Evolutionary conservation across 495 filamentous ascomycete genomes (phyloP).

Genomic region (Evansstolkia leycettana): DNA sequence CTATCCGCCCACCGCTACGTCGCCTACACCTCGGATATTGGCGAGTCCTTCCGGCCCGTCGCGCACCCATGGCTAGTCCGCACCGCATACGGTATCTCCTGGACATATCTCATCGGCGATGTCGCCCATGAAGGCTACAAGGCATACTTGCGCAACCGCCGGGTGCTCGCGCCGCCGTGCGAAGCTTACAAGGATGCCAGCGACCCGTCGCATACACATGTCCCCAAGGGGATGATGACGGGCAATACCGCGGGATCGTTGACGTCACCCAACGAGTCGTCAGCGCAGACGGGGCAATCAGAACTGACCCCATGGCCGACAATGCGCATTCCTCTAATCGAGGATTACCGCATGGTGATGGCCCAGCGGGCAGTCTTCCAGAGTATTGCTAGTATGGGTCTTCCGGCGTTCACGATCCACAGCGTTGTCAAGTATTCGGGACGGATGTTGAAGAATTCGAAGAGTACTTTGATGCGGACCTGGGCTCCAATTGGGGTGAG

Average conservation of each 20-base stretch:
- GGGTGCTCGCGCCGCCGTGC: conserved; percentile 24
- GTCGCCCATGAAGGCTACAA: conserved; percentile 93
- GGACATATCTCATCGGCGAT: conserved; percentile 85
- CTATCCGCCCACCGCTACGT: conserved; percentile 89
- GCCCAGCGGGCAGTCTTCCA: conserved; percentile 84
- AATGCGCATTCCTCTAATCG: conserved; percentile 53
- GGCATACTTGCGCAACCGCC: conserved; percentile 74
- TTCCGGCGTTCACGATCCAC: conserved; percentile 94
- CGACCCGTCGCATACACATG: conserved; percentile 14
- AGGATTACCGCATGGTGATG: conserved; percentile 89
- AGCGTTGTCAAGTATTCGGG: conserved; percentile 81
- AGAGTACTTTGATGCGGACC: conserved; percentile 61
- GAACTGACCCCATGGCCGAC: conserved; percentile 20
- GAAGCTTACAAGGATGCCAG: conserved; percentile 33
- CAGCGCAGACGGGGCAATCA: conserved; percentile 3
- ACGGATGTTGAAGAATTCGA: conserved; percentile 61
- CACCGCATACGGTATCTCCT: conserved; percentile 80
- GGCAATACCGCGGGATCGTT: conserved; percentile 19
- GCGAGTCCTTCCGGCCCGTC: conserved; percentile 90
- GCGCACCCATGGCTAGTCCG: conserved; percentile 74
- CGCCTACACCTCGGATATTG: conserved; percentile 94
- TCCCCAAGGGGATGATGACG: conserved; percentile 28
- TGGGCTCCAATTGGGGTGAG: conserved; percentile 80
- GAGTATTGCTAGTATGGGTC: conserved; percentile 77
- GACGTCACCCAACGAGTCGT: conserved; percentile 1